Evolutionary conservation across 164 flowering plant genomes (phyloP).

Genomic region (Umbellularia californica): DNA sequence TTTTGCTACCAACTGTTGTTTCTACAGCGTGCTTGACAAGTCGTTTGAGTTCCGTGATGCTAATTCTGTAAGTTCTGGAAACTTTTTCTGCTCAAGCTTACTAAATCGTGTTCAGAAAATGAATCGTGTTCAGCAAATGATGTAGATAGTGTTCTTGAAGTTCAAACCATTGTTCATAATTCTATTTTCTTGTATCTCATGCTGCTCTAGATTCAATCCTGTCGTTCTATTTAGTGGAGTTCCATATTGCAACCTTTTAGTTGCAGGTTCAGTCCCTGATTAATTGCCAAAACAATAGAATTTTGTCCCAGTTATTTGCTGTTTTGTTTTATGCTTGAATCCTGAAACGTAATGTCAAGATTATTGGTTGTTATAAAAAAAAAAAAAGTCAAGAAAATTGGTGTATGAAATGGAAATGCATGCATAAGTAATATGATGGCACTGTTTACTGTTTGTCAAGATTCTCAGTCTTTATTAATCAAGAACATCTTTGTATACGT

Average conservation of each 20-base stretch:
- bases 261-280: neutral
- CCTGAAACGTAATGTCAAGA: neutral
- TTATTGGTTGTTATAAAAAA: neutral
- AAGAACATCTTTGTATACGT: no score
- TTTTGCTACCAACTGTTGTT: slow-evolving; percentile 84
- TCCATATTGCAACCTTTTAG: neutral
- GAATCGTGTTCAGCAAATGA: neutral
- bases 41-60: slow-evolving; percentile 92
- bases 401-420: neutral
- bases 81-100: neutral
- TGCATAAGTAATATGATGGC: neutral
- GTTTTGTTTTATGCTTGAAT: neutral
- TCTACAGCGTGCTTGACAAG: slow-evolving; percentile 93
- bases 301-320: neutral
- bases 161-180: neutral
- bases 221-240: neutral
- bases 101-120: neutral
- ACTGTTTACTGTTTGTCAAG: no score
- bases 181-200: neutral
- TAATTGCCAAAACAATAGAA: neutral
- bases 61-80: slow-evolving; percentile 59
- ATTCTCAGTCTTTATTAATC: no score
- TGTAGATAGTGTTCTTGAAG: neutral
- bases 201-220: neutral
- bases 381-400: neutral